phyloP scores from a whole-genome alignment of 2,329 filamentous ascomycete species.

The Diplodia seriata region DNA sequence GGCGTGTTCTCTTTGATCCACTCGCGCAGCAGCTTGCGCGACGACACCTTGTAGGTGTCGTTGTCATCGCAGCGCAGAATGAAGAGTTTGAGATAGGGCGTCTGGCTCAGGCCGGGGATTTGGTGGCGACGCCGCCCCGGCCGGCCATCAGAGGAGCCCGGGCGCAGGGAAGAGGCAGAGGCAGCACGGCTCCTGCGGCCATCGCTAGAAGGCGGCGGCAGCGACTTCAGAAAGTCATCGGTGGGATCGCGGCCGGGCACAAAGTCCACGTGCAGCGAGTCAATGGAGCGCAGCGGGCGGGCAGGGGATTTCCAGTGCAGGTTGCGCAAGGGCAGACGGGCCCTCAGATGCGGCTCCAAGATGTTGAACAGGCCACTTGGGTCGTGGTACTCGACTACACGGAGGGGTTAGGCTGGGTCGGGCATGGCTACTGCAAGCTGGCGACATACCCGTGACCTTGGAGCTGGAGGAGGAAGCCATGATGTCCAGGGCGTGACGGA shows the following conservation, averaged over 20 bases:
- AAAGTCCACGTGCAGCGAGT: conserved; percentile 88
- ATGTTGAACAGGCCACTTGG: conserved; percentile 87
- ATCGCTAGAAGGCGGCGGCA: conserved; percentile 22
- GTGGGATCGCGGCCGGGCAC: conserved; percentile 64
- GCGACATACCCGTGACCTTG: conserved; percentile 57
- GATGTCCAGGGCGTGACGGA: conserved; percentile 32
- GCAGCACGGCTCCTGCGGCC: conserved; percentile 33
- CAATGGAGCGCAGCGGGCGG: conserved; percentile 89
- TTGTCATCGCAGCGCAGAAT: conserved; percentile 94
- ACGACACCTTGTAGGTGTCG: conserved; percentile 84
- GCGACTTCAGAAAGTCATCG: conserved; percentile 37
- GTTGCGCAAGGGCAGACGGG: conserved; percentile 84
- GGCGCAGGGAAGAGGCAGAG: conserved; percentile 34
- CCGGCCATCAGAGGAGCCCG: conserved; percentile 38
- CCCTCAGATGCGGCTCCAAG: conserved; percentile 76
- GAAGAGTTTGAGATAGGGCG: conserved; percentile 90
- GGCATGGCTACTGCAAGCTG: conserved; percentile 13
- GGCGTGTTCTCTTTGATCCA: conserved; percentile 85
- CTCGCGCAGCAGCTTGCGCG: conserved; percentile 80
- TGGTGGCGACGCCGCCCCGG: conserved; percentile 79
- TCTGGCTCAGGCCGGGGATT: conserved; percentile 90
- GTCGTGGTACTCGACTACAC: conserved; percentile 91
- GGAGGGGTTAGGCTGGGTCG: conserved; percentile 36
- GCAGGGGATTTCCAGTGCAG: conserved; percentile 97
- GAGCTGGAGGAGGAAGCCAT: conserved; percentile 56